Conservation (phyloP, 2,329 filamentous ascomycete genomes). For the Fusarium nodosum region DNA sequence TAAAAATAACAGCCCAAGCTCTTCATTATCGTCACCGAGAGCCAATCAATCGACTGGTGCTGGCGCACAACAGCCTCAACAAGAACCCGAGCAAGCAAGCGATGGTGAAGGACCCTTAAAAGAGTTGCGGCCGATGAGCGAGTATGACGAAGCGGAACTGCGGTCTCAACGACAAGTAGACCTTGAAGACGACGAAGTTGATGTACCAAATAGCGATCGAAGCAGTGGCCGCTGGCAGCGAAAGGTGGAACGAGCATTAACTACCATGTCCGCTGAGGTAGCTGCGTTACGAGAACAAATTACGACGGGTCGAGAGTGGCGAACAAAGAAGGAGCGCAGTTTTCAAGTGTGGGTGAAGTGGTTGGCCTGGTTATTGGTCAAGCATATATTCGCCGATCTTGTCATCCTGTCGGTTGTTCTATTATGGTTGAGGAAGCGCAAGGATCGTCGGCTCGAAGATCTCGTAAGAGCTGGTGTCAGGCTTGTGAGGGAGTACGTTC, state of each 20-base stretch:
- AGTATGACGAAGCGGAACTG: slow-evolving; percentile 77
- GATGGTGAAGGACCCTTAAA: slow-evolving; percentile 71
- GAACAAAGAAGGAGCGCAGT: slow-evolving; percentile 73
- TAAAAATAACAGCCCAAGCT: slow-evolving; percentile 82
- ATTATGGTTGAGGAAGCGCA: slow-evolving; percentile 78
- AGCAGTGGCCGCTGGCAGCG: slow-evolving; percentile 77
- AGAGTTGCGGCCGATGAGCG: slow-evolving; percentile 87
- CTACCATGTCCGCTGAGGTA: slow-evolving; percentile 91
- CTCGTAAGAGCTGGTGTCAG: slow-evolving; percentile 75
- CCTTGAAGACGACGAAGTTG: slow-evolving; percentile 61
- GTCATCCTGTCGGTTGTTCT: slow-evolving; percentile 75
- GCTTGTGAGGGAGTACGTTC: slow-evolving; percentile 69
- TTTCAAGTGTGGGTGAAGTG: slow-evolving; percentile 79
- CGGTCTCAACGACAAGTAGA: slow-evolving; percentile 64
- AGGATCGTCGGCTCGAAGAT: slow-evolving; percentile 79
- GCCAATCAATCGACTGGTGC: slow-evolving; percentile 53
- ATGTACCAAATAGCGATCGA: slow-evolving; percentile 48
- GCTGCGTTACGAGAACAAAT: slow-evolving; percentile 94
- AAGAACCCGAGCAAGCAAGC: slow-evolving; percentile 62
- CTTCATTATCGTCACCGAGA: slow-evolving; percentile 70
- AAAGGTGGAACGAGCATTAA: slow-evolving; percentile 86
- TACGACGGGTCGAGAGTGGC: slow-evolving; percentile 79
- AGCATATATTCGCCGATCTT: slow-evolving; percentile 81
- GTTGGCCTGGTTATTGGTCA: slow-evolving; percentile 75
- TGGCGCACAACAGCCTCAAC: slow-evolving; percentile 57